These are phyloP conservation scores for Zalaria obscura DNA, from an alignment of 2,329 filamentous ascomycete genomes.

Conservation along the genomic window DNA sequence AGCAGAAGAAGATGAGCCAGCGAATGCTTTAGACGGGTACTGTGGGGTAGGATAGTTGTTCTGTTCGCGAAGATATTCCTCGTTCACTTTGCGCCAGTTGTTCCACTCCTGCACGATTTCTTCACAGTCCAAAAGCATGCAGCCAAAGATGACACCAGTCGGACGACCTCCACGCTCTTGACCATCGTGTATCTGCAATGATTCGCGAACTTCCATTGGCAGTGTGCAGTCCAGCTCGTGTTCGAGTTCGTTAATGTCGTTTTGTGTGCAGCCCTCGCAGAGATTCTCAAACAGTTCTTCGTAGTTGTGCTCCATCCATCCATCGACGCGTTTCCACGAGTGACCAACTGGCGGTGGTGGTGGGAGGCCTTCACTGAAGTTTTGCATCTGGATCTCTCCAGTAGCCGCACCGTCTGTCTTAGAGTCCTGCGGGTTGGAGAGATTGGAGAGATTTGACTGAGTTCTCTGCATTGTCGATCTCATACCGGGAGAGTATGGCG, in stretches of 20 bases:
- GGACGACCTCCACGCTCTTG: constrained; percentile 86
- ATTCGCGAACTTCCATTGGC: constrained; percentile 86
- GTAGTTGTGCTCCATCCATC: constrained; percentile 90
- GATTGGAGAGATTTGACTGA: constrained; percentile 31
- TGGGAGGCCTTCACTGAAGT: constrained; percentile 80
- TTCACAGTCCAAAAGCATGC: constrained; percentile 94
- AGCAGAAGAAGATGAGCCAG: constrained; percentile 51
- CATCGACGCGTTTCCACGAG: constrained; percentile 89
- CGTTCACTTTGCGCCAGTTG: constrained; percentile 88
- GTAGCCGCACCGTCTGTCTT: constrained; percentile 55
- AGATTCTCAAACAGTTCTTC: constrained; percentile 88
- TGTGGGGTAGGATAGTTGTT: constrained; percentile 43
- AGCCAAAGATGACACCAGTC: constrained; percentile 83
- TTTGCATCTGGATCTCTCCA: constrained; percentile 92
- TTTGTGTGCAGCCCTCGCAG: constrained; percentile 78
- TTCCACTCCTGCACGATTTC: constrained; percentile 97
- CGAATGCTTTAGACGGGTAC: constrained; percentile 57
- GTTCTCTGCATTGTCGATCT: constrained; percentile 54
- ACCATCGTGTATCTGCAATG: constrained; percentile 82
- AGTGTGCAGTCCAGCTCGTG: constrained; percentile 90
- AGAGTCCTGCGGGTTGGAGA: constrained; percentile 19
- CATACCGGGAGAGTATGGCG: constrained; percentile 82
- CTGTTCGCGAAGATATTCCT: constrained; percentile 54
- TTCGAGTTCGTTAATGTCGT: constrained; percentile 93
- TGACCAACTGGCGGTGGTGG: constrained; percentile 77